Base-by-base conservation (phyloP, 2,329 filamentous ascomycete genomes). In the Teratosphaeria zuluensis region DNA sequence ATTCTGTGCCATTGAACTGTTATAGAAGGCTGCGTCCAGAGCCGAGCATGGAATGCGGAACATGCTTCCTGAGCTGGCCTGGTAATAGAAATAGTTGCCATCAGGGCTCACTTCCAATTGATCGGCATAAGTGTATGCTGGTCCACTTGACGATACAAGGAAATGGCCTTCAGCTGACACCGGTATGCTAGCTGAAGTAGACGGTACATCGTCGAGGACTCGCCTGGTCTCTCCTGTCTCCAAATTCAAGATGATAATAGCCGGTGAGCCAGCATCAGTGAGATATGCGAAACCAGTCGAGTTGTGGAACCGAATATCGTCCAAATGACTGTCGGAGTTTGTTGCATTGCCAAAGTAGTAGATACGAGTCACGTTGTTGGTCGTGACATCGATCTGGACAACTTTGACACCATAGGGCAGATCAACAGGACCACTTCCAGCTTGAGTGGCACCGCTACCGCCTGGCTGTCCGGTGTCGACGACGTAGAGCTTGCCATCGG, bases 71-170 rank as follows among this genome's bases (percentile, higher is more conserved):
- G 21, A 24, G 51, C 51, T 9, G n/a, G 73, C 72, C 57, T 75
- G 72, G 57, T 73, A 75, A 62, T 75, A 75, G 48, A 71, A 65
- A 38, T 66, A 74, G 21, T 68, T 62, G 2, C 69, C 72, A 52
- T 74, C 69, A 1, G 73, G 73, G 0, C 70, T 74, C 5, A 75
- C 72, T 62, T 75, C 74, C n/a, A 72, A 68, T 56, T 76, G 73
- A 58, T 75, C 73, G 21, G 70, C 67, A 28, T 70, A 67, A 54
- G 71, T 62, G 59, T 66, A 68, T 9, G 59, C 48, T 11, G 35
- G 19, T 11, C 64, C 63, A 8, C 62, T 66, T 4, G 60, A 59
- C 1, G 64, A 59, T 19, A 63, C 58, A 12, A 70, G 38, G 4
- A 72, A 63, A 21, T 58, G 63, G 5, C 68, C 70, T 58, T 73